Conservation (phyloP, 2,329 filamentous ascomycete species). For the Malbranchea zuffiana region DNA sequence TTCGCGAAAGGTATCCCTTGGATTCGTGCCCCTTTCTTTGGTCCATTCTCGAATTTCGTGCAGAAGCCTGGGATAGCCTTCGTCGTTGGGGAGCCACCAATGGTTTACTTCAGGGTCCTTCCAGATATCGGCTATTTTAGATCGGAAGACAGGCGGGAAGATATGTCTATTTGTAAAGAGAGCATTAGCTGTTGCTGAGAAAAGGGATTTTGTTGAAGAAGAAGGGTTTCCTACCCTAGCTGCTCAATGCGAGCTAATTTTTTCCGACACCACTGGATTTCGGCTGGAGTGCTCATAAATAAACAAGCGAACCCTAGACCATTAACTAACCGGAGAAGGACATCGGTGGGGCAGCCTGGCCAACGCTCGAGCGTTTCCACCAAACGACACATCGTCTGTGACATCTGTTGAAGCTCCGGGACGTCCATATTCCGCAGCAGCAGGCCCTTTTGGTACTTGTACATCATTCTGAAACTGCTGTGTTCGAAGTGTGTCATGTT, state of each 20-base stretch:
- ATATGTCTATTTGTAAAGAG: constrained; percentile 55
- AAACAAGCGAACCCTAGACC: constrained; percentile 64
- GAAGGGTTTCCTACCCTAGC: constrained; percentile 52
- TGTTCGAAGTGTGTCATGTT: constrained; percentile 69
- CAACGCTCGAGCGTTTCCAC: constrained; percentile 69
- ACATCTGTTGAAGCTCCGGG: constrained; percentile 49
- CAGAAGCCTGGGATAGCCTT: constrained; percentile 62
- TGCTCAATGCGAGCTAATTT: constrained; percentile 71
- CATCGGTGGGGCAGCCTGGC: constrained; percentile 58
- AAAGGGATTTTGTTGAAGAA: constrained; percentile 5
- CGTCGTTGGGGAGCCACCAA: constrained; percentile 85
- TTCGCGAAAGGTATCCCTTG: constrained; percentile 44
- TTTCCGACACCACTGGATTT: constrained; percentile 63
- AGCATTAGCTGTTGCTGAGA: constrained; percentile 7
- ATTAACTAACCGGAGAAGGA: constrained; percentile 61
- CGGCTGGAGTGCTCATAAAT: constrained; percentile 65
- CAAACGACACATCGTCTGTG: constrained; percentile 62
- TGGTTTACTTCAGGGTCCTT: constrained; percentile 56
- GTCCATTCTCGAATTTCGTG: constrained; percentile 70
- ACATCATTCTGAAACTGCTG: constrained; percentile 69
- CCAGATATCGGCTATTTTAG: constrained; percentile 66
- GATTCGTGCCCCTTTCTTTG: constrained; percentile 57
- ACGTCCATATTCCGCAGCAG: constrained; percentile 42
- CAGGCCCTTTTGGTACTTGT: constrained; percentile 58
- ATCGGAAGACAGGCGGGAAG: constrained; percentile 62